These are phyloP conservation scores for Spizellomyces punctatus DNA, from an alignment of 192 early-diverging fungal species.

Conservation along the genomic window DNA sequence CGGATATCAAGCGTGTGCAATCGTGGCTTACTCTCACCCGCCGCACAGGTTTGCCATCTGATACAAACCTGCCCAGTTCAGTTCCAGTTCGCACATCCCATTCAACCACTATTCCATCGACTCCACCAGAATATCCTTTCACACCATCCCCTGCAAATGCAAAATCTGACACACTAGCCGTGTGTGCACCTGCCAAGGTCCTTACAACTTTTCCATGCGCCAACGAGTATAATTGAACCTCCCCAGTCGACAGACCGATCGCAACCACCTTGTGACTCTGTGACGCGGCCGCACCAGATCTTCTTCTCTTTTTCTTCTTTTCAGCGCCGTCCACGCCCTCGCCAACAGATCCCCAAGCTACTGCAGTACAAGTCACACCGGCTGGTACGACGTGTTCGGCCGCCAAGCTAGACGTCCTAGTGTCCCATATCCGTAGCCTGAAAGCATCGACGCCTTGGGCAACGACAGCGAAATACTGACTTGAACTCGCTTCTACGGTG, in stretches of 20 bases:
- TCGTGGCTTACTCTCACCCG: constrained; percentile 13
- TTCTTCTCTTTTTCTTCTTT: constrained; percentile 23
- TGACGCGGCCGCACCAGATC: constrained; percentile 3
- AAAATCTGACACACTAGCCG: constrained; percentile 29
- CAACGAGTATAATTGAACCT: constrained; percentile 29
- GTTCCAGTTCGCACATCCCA: constrained; percentile 36
- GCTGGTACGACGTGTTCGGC: constrained; percentile 6
- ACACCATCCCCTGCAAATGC: constrained; percentile 26
- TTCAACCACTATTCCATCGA: constrained; percentile 32
- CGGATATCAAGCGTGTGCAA: constrained; percentile 5
- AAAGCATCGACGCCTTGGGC: constrained; percentile 13
- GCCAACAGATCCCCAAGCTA: constrained; percentile 4
- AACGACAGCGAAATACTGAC: constrained; percentile 28
- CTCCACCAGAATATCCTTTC: constrained; percentile 29
- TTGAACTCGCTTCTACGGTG: neutral
- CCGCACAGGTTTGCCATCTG: constrained; percentile 24
- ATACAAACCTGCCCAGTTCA: constrained; percentile 15
- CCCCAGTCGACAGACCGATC: constrained; percentile 21
- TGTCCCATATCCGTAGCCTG: constrained; percentile 31
- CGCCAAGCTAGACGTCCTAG: constrained; percentile 21
- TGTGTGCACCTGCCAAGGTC: constrained; percentile 31
- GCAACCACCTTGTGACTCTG: constrained; percentile 20
- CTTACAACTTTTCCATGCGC: constrained; percentile 19
- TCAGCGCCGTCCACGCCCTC: constrained; percentile 1
- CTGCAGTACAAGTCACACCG: constrained; percentile 9